Evolutionary conservation across 2,329 filamentous ascomycete species (phyloP).

Genomic region (Scedosporium minutisporum): DNA sequence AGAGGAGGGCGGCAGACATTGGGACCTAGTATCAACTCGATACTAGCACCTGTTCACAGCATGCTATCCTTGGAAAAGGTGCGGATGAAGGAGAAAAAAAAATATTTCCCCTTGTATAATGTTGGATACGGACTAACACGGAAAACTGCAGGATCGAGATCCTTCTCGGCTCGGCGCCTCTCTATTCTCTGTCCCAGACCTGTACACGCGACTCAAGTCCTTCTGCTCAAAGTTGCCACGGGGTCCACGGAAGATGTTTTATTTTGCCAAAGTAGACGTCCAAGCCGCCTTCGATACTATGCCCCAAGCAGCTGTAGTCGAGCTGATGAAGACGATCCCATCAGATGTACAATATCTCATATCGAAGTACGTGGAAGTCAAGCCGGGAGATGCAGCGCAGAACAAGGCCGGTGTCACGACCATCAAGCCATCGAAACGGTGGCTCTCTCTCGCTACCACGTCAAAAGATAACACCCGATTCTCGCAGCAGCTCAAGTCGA

Average conservation of each 20-base stretch:
- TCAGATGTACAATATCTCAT: slow-evolving; percentile 57
- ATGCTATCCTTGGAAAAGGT: slow-evolving; percentile 73
- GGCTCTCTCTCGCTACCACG: slow-evolving; percentile 41
- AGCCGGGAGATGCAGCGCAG: slow-evolving; percentile 27
- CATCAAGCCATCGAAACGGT: slow-evolving; percentile 35
- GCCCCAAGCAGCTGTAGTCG: slow-evolving; percentile 65
- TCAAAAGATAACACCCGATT: slow-evolving; percentile 33
- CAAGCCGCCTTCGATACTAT: slow-evolving; percentile 92
- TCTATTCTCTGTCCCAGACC: slow-evolving; percentile 71
- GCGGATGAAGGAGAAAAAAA: slow-evolving; percentile 8
- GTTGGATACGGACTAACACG: background rate
- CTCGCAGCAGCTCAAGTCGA: slow-evolving; percentile 30
- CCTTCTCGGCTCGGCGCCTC: slow-evolving; percentile 63
- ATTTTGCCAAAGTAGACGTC: slow-evolving; percentile 89
- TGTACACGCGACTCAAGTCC: slow-evolving; percentile 60
- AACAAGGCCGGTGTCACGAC: slow-evolving; percentile 13
- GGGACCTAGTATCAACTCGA: slow-evolving; percentile 29
- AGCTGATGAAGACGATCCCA: slow-evolving; percentile 51
- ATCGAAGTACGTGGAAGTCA: slow-evolving; percentile 65
- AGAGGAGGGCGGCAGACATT: slow-evolving; percentile 54
- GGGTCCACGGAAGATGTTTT: slow-evolving; percentile 38
- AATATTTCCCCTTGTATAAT: background rate
- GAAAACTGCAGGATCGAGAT: slow-evolving; percentile 24
- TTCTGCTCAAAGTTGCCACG: slow-evolving; percentile 50
- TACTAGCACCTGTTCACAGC: slow-evolving; percentile 65